These are phyloP conservation scores for Stemphylium beticola DNA, from an alignment of 2,329 filamentous ascomycete species.

Conservation along the genomic window DNA sequence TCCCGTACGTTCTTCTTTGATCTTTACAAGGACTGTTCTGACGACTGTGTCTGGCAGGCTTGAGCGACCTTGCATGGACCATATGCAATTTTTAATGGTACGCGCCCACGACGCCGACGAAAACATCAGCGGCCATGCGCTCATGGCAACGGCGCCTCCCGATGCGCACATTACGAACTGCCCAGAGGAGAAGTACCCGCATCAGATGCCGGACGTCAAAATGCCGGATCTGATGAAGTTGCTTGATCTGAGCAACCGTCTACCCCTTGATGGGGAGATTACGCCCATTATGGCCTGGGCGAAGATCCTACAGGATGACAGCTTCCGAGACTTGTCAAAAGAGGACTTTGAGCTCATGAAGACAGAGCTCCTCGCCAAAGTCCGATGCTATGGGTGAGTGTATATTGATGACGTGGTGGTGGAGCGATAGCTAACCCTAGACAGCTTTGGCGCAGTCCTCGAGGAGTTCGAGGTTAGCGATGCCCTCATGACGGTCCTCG, in stretches of 20 bases:
- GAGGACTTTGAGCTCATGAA: slow-evolving; percentile 76
- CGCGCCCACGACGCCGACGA: slow-evolving; percentile 61
- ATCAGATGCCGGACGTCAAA: slow-evolving; percentile 76
- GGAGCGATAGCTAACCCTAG: slow-evolving; percentile 10
- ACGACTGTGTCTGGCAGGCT: slow-evolving; percentile 62
- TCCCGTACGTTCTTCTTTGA: slow-evolving; percentile 33
- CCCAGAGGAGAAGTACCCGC: slow-evolving; percentile 63
- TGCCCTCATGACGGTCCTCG: slow-evolving; percentile 74
- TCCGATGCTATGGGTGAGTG: slow-evolving; percentile 89
- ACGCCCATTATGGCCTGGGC: slow-evolving; percentile 97
- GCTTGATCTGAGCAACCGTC: slow-evolving; percentile 79
- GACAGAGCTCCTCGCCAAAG: slow-evolving; percentile 76
- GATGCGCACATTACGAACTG: slow-evolving; percentile 64
- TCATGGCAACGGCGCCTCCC: slow-evolving; percentile 92
- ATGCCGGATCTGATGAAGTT: slow-evolving; percentile 80
- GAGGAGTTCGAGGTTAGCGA: slow-evolving; percentile 79
- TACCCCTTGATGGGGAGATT: slow-evolving; percentile 87
- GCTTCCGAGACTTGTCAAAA: slow-evolving; percentile 68
- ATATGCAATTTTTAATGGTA: slow-evolving; percentile 79
- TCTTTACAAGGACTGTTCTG: slow-evolving; percentile 38
- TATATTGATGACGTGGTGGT: no score
- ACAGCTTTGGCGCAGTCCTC: slow-evolving; percentile 70
- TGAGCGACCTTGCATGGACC: slow-evolving; percentile 91
- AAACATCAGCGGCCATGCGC: slow-evolving; percentile 77
- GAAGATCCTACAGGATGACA: slow-evolving; percentile 67